Evolutionary conservation across 495 filamentous ascomycete genomes (phyloP).

Genomic region (Podospora fimiseda): DNA sequence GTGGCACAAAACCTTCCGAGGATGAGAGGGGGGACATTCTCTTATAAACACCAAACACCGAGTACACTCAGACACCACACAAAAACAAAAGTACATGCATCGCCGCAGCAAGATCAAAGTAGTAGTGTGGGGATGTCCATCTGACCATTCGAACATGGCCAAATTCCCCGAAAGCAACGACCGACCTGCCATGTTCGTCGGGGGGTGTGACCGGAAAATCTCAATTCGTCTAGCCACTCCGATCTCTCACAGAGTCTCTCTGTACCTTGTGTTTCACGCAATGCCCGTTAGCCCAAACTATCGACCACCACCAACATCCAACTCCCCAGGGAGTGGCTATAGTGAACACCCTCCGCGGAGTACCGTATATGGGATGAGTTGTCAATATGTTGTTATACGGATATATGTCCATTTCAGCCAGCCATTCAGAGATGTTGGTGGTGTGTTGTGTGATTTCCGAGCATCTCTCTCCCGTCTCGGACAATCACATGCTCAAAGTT

Average conservation of each 20-base stretch:
- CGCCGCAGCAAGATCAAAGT: too few relatives aligned
- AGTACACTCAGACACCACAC: too few relatives aligned
- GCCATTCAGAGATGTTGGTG: background rate
- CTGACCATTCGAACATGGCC: too few relatives aligned
- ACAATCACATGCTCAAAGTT: background rate
- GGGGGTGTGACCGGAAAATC: background rate
- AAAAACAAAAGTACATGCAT: too few relatives aligned
- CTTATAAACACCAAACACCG: too few relatives aligned
- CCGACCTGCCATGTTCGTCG: background rate
- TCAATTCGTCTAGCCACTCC: background rate
- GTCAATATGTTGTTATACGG: too few relatives aligned
- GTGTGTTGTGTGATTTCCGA: background rate
- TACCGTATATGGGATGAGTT: too few relatives aligned
- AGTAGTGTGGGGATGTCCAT: background rate
- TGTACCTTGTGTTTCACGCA: background rate
- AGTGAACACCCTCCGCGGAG: too few relatives aligned
- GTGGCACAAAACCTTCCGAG: too few relatives aligned
- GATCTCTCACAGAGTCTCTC: background rate
- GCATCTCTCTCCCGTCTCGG: background rate
- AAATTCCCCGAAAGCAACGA: background rate
- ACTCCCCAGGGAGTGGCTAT: background rate
- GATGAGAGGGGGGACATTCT: too few relatives aligned
- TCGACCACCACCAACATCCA: background rate
- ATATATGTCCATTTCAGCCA: too few relatives aligned
- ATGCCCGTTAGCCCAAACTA: background rate